Evolutionary conservation across 2,329 filamentous ascomycete species (phyloP).

Genomic region (Metarhizium humberi): DNA sequence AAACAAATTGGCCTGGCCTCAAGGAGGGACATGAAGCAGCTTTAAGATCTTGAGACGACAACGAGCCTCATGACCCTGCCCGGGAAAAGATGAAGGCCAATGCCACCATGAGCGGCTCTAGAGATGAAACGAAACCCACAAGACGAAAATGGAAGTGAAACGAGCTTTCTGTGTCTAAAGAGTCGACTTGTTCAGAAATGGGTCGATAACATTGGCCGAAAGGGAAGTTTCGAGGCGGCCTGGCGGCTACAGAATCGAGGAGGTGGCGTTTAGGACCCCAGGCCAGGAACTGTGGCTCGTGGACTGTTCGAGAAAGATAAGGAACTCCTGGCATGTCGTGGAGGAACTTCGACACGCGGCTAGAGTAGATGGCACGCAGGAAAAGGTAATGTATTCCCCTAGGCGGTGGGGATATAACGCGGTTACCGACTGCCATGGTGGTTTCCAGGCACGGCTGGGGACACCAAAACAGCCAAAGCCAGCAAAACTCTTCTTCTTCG

Average conservation of each 20-base stretch:
- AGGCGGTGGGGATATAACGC: neutral
- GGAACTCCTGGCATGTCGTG: neutral
- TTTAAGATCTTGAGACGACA: slow-evolving; percentile 8
- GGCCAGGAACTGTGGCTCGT: neutral
- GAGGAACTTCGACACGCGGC: neutral
- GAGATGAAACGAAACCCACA: slow-evolving; percentile 7
- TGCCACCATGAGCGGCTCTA: slow-evolving; percentile 3
- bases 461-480: neutral
- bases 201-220: slow-evolving; percentile 43
- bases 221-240: slow-evolving; percentile 19
- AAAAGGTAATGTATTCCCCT: neutral
- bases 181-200: slow-evolving; percentile 27
- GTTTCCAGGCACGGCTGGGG: neutral
- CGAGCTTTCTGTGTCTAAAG: slow-evolving; percentile 40
- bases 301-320: neutral
- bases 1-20: slow-evolving; percentile 16
- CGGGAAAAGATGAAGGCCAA: slow-evolving; percentile 2
- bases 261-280: neutral
- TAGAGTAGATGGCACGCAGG: neutral
- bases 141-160: slow-evolving; percentile 35
- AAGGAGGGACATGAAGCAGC: slow-evolving; percentile 11
- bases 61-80: neutral
- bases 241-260: slow-evolving; percentile 11
- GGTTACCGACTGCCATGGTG: neutral
- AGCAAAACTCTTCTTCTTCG: neutral